Base-by-base conservation (phyloP, 2,329 filamentous ascomycete species). In the Arachnomyces sp. region DNA sequence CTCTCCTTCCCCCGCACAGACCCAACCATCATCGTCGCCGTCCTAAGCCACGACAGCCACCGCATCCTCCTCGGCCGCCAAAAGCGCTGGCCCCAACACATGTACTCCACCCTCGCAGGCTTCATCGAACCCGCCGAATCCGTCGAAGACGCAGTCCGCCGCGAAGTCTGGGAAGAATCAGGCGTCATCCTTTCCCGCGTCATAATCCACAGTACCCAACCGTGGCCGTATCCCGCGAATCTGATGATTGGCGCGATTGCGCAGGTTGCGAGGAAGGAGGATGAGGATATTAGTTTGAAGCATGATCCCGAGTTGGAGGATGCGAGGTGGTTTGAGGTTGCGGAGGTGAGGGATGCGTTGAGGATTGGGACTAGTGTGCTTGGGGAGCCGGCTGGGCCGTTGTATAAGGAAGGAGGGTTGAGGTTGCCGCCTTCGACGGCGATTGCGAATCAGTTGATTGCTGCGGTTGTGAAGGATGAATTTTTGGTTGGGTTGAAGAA, bases 11-110 rank as follows among this genome's bases (percentile, higher is more conserved):
- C 90, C 2, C 79, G 89, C 37, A 95, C 90, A 2, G 89, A 95
- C 54, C 88, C 89, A 1, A 94, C 87, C 18, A 88, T 96, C 60
- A 98, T 98, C 65, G 89, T 93, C 66, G 90, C 89, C 1, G 82
- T 95, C 8, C 77, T 96, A 65, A 93, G 84, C 39, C 72, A 81
- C 37, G 85, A 93, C 51, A 83, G 83, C 36, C 75, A 81, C 49
- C 77, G 79, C 45, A 67, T 94, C 30, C 76, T 98, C 6, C 81
- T 98, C 1, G 92, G 92, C 29, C 81, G 92, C 11, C 79, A 85
- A 56, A 84, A 84, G 64, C 76, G 85, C 39, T 98, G 82, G 74
- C 92, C 92, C 1, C 71, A 76, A 1, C 60, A 84, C 60, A 94
- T 84, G 85, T 95, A 90, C 70, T 86, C 79, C 53, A 93, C 89